A percentile compares a stretch with the other conserved stretches of the same genome.
These are phyloP conservation scores for Monotropa hypopitys DNA, from an alignment of 179 eudicot species.

Conservation along the genomic window DNA sequence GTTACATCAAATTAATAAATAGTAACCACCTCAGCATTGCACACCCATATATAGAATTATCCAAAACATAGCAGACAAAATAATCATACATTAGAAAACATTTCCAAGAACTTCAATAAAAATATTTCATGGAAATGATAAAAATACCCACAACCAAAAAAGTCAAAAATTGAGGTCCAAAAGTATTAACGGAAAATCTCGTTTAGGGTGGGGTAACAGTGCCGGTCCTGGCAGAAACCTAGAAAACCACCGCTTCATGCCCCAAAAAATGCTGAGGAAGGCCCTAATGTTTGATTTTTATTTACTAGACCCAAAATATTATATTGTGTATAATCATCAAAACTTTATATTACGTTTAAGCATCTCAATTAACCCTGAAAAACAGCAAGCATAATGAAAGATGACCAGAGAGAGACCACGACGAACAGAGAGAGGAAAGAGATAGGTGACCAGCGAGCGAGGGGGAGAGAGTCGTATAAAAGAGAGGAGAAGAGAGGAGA, in stretches of 20 bases:
- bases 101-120: not conserved
- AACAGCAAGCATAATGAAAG: not conserved
- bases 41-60: not conserved
- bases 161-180: not conserved
- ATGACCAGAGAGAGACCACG: not conserved
- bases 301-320: not conserved
- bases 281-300: not conserved
- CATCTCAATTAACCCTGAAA: not conserved
- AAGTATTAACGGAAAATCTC: not conserved
- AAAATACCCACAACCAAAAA: not conserved
- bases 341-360: not conserved
- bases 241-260: not conserved
- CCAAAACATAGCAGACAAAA: not conserved
- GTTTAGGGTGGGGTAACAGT: not conserved
- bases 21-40: not conserved
- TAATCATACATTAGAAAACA: not conserved
- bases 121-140: not conserved
- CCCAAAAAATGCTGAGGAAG: not conserved
- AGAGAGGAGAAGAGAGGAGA: not conserved
- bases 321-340: too few species aligned
- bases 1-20: not conserved
- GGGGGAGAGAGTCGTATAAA: not conserved
- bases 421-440: too few species aligned
- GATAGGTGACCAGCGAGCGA: not conserved
- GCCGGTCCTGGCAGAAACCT: not conserved